Evolutionary conservation across 2,329 filamentous ascomycete species (phyloP).

Genomic region (Ploettnerulaceae sp.): DNA sequence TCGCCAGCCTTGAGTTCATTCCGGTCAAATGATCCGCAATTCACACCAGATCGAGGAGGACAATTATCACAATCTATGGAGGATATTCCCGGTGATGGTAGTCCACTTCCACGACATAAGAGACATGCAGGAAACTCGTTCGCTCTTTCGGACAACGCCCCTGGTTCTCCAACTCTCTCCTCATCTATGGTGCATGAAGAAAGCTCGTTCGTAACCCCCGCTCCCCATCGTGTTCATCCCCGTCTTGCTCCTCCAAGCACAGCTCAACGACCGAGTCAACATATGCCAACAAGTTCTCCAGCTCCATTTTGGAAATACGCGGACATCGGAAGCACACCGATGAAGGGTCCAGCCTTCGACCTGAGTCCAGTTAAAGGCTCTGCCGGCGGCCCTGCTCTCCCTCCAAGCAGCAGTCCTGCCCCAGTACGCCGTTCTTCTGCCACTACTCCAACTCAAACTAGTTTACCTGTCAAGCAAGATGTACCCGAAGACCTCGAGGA

Average conservation of each 20-base stretch:
- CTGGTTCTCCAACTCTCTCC: conserved; percentile 52
- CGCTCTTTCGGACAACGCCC: conserved; percentile 45
- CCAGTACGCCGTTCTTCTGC: conserved; percentile 29
- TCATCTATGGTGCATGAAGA: conserved; percentile 61
- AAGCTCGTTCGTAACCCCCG: conserved; percentile 63
- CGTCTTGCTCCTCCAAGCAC: conserved; percentile 75
- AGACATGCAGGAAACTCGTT: conserved; percentile 41
- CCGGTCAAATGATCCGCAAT: conserved; percentile 41
- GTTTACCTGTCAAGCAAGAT: conserved; percentile 18
- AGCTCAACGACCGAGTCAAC: conserved; percentile 74
- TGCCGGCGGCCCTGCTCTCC: conserved; percentile 33
- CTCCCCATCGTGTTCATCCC: conserved; percentile 68
- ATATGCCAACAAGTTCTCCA: conserved; percentile 80
- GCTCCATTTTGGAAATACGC: conserved; percentile 88
- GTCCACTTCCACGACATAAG: conserved; percentile 56
- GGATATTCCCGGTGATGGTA: conserved; percentile 45
- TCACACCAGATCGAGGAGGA: conserved; percentile 52
- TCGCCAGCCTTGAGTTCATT: conserved; percentile 53
- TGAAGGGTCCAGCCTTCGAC: conserved; percentile 49
- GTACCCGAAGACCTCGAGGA: conserved; percentile 25
- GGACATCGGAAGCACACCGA: conserved; percentile 68
- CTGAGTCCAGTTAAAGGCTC: conserved; percentile 51
- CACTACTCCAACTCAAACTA: conserved; percentile 29
- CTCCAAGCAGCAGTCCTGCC: conserved; percentile 55
- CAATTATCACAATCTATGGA: conserved; percentile 31